These are phyloP conservation scores for Xylariaceae sp. DNA, from an alignment of 2,329 filamentous ascomycete species.

Conservation along the genomic window DNA sequence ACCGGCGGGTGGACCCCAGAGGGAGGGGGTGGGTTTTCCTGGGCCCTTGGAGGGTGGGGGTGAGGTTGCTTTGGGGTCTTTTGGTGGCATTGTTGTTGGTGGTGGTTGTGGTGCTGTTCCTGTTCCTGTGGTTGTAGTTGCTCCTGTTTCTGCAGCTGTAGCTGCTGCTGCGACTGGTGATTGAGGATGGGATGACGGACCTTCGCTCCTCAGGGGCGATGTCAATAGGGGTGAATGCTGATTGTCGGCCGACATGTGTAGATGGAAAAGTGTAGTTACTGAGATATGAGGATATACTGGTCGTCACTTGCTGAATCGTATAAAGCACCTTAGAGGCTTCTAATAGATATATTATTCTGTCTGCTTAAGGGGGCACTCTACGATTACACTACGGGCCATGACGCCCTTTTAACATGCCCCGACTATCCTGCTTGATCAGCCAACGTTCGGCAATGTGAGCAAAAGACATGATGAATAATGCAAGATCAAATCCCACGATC, in stretches of 20 bases:
- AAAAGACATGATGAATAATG: not conserved
- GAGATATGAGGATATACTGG: not conserved
- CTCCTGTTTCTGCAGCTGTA: too few relatives aligned
- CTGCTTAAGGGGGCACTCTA: not conserved
- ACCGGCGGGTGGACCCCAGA: slow-evolving; percentile 36
- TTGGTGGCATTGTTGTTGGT: not conserved
- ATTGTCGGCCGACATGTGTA: not conserved
- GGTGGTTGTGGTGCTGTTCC: too few relatives aligned
- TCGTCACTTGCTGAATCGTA: not conserved
- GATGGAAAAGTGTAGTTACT: not conserved
- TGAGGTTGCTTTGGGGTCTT: not conserved
- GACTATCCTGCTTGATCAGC: not conserved
- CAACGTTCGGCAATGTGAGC: not conserved
- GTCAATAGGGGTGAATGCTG: not conserved
- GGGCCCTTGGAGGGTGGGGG: not conserved
- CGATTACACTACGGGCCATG: not conserved
- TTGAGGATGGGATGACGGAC: not conserved
- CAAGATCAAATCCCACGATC: not conserved
- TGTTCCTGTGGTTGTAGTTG: too few relatives aligned
- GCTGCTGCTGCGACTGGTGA: not conserved
- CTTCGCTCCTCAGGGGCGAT: not conserved
- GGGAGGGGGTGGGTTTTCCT: not conserved
- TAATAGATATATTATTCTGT: not conserved
- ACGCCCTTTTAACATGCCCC: not conserved
- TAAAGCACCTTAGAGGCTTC: too few relatives aligned